Percentiles rank a stretch among this genome's conserved stretches.
phyloP scores from a whole-genome alignment of 345 rosid genomes.

The Alliaria petiolata region DNA sequence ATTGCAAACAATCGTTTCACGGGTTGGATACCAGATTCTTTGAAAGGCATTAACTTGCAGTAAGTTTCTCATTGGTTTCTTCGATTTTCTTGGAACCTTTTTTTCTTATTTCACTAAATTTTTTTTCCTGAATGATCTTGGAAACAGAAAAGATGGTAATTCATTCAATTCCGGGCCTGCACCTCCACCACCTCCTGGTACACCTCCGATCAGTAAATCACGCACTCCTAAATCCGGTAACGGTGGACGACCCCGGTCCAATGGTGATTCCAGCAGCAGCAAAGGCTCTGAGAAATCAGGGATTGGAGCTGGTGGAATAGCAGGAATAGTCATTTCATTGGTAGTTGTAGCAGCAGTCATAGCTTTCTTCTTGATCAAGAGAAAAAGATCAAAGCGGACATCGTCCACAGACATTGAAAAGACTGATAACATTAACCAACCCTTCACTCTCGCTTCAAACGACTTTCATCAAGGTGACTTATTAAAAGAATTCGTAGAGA shows the following conservation, averaged over 20 bases:
- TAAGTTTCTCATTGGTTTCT: conserved; percentile 43
- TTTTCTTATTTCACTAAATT: conserved; percentile 44
- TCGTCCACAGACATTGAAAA: conserved; percentile 69
- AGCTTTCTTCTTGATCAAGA: conserved; percentile 78
- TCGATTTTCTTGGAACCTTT: conserved; percentile 47
- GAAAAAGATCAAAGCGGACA: conserved; percentile 59
- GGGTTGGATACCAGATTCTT: conserved; percentile 84
- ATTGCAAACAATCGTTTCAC: conserved; percentile 76
- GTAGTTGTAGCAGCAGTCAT: conserved; percentile 62
- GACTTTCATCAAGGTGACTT: conserved; percentile 56
- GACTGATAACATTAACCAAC: conserved; percentile 47
- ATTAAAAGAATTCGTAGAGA: background rate
- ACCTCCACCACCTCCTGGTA: conserved; percentile 98
- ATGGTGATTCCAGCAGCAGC: conserved; percentile 31
- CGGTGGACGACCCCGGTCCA: conserved; percentile 39
- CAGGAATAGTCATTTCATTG: conserved; percentile 83
- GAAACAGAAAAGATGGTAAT: conserved; percentile 79
- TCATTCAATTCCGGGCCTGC: conserved; percentile 71
- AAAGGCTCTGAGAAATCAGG: conserved; percentile 69
- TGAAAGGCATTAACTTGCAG: conserved; percentile 74
- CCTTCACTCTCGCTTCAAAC: conserved; percentile 60
- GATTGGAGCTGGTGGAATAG: conserved; percentile 84
- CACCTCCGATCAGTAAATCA: conserved; percentile 60
- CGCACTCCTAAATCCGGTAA: conserved; percentile 50
- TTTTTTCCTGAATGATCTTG: conserved; percentile 37